phyloP scores from a whole-genome alignment of 306 rosid species.

The Luffa acutangula region DNA sequence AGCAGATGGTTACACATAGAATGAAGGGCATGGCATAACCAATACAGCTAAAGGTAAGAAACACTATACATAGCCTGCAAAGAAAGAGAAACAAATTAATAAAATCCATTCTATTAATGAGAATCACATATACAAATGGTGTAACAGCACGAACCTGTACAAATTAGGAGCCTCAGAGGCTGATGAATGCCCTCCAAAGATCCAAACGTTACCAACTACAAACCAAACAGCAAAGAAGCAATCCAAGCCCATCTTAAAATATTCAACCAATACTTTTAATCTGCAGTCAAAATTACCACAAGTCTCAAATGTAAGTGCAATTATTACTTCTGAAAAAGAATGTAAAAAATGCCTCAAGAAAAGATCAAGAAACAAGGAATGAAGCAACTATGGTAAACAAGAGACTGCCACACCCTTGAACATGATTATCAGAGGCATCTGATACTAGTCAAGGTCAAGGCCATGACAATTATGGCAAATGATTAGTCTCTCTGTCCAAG shows the following conservation, averaged over 20 bases:
- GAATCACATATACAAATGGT: not conserved
- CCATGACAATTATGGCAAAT: not conserved
- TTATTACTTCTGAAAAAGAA: not conserved
- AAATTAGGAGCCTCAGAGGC: constrained; percentile 67
- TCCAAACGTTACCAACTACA: constrained; percentile 97
- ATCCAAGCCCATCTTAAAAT: constrained; percentile 86
- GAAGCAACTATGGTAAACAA: not conserved
- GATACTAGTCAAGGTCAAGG: not conserved
- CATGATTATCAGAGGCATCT: not conserved
- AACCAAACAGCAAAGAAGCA: constrained; percentile 98
- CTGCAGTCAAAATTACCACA: constrained; percentile 28
- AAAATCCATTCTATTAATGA: not conserved
- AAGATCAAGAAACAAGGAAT: not conserved
- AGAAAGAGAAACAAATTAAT: constrained; percentile 18
- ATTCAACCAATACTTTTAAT: constrained; percentile 64
- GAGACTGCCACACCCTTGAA: not conserved
- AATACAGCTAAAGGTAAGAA: constrained; percentile 87
- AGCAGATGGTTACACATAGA: constrained; percentile 94
- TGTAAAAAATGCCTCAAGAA: not conserved
- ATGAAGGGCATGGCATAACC: constrained; percentile 99
- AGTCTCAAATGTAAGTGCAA: not conserved
- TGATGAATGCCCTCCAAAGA: constrained; percentile 87
- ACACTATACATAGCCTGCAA: constrained; percentile 88
- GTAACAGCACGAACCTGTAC: constrained; percentile 54
- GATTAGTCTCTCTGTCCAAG: not conserved